Conservation (phyloP, 176 grass and related monocot genomes). For the Oryza glumipatula region DNA sequence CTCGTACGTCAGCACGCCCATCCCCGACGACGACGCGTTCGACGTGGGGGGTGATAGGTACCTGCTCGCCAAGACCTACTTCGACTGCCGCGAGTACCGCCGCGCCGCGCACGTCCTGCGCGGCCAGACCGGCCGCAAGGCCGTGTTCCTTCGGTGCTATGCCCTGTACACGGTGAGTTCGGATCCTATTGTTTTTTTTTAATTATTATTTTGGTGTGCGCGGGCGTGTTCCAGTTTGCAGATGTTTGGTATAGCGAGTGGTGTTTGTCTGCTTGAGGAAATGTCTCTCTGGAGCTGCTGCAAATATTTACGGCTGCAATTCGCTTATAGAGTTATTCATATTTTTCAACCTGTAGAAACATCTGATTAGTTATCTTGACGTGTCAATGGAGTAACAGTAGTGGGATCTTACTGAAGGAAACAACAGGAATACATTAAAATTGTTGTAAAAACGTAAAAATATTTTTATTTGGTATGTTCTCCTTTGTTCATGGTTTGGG, state of each 20-base stretch:
- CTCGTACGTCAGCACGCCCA: conserved; percentile 90
- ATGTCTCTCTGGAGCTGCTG: conserved; percentile 32
- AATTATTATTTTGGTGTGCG: not conserved
- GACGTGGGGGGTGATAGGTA: conserved; percentile 72
- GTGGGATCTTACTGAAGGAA: too few species aligned
- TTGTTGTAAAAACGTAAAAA: too few species aligned
- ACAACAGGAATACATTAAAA: too few species aligned
- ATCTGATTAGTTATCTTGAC: not conserved
- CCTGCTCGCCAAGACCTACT: conserved; percentile 96
- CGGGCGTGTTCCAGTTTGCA: conserved; percentile 9
- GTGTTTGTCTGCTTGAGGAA: conserved; percentile 47
- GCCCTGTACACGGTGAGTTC: conserved; percentile 76
- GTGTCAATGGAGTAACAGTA: too few species aligned
- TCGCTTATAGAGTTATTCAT: not conserved
- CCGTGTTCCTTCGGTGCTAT: conserved; percentile 92
- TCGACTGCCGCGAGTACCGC: conserved; percentile 96
- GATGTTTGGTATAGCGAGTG: conserved; percentile 14
- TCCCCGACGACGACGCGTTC: conserved; percentile 78
- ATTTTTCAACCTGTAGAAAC: conserved; percentile 12
- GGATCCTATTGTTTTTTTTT: not conserved
- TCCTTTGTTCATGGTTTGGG: not conserved
- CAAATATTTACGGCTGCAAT: not conserved
- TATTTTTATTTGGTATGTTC: too few species aligned
- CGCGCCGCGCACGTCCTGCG: conserved; percentile 74
- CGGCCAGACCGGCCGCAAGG: conserved; percentile 65